Evolutionary conservation across 1,284 basidiomycete species (phyloP).

Genomic region (Trametes hirsuta): DNA sequence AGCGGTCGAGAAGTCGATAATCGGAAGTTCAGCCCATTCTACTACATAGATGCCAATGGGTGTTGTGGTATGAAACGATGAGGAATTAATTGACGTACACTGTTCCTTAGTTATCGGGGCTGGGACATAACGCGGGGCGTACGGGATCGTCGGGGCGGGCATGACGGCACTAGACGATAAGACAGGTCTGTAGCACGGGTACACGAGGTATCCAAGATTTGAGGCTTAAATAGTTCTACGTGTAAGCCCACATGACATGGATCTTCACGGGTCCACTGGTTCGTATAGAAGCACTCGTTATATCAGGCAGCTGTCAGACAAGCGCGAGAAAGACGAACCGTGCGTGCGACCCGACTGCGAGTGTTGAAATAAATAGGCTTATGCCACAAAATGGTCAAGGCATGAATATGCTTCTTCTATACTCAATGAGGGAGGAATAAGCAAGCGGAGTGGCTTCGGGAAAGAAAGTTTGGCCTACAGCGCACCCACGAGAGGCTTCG

Average conservation of each 20-base stretch:
- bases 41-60: slow-evolving; percentile 39
- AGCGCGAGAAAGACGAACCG: no score
- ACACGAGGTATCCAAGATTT: no score
- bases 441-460: no score
- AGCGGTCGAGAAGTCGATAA: slow-evolving; percentile 62
- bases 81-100: slow-evolving; percentile 32
- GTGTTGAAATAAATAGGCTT: no score
- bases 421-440: no score
- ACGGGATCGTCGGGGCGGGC: slow-evolving; percentile 9
- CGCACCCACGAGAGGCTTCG: no score
- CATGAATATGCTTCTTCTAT: no score
- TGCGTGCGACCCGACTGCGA: no score
- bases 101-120: slow-evolving; percentile 38
- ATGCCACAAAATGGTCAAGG: no score
- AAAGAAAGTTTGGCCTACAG: no score
- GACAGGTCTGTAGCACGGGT: neutral
- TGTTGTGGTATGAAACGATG: neutral
- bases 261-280: neutral
- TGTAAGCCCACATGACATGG: no score
- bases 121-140: slow-evolving; percentile 38
- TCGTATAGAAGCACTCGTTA: neutral
- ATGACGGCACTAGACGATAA: neutral
- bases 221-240: neutral
- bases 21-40: slow-evolving; percentile 69
- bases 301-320: neutral